A percentile compares a stretch with the other conserved stretches of the same genome.
phyloP scores from a whole-genome alignment of 306 rosid genomes.

The Boehmeria nivea region DNA sequence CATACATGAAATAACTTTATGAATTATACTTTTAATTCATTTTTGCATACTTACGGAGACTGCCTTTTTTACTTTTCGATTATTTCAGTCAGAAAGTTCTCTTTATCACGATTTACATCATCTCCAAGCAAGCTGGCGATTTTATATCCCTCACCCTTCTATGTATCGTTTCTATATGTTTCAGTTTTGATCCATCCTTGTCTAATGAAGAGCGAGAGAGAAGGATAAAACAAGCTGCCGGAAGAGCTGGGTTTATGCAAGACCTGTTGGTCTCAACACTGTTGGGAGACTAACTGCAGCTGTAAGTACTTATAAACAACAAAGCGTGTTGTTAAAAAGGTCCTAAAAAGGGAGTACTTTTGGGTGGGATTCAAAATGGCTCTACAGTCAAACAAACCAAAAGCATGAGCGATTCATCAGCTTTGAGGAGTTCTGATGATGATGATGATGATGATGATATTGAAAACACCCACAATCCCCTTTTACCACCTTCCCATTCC shows the following conservation, averaged over 20 bases:
- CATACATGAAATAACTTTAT: too few species aligned
- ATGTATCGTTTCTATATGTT: slow-evolving; percentile 7
- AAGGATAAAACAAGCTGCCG: slow-evolving; percentile 73
- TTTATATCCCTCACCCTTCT: slow-evolving; percentile 7
- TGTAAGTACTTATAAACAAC: slow-evolving; percentile 31
- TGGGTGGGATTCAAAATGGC: slow-evolving; percentile 30
- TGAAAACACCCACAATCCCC: slow-evolving; percentile 27
- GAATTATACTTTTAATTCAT: too few species aligned
- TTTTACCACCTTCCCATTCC: slow-evolving; percentile 20
- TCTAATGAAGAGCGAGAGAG: slow-evolving; percentile 78
- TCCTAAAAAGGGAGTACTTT: slow-evolving; percentile 23
- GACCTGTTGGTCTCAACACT: slow-evolving; percentile 70
- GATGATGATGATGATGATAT: too few species aligned
- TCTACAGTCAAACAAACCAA: too few species aligned
- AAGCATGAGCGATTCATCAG: too few species aligned
- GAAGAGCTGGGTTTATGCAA: slow-evolving; percentile 85
- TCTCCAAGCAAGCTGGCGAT: too few species aligned
- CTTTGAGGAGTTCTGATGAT: too few species aligned
- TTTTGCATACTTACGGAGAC: too few species aligned
- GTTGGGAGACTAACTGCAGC: slow-evolving; percentile 44
- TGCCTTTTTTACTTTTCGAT: too few species aligned
- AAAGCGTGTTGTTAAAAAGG: slow-evolving; percentile 11
- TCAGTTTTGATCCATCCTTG: slow-evolving; percentile 88
- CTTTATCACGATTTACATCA: too few species aligned
- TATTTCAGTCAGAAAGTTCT: too few species aligned